Evolutionary conservation across 805 yeast genomes (phyloP).

Genomic region (Pichia membranifaciens): DNA sequence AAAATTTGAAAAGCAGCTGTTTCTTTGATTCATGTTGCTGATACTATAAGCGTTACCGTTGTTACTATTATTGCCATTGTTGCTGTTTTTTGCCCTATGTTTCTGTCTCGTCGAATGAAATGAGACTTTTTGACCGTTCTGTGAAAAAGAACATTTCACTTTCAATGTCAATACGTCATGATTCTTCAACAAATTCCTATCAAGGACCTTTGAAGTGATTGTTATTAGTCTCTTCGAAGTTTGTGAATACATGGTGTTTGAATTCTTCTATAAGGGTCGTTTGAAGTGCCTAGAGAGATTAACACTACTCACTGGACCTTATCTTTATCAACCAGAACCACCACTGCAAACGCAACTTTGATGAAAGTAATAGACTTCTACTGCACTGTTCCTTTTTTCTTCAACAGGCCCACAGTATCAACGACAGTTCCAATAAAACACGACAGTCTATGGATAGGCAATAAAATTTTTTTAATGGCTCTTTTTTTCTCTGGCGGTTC

Average conservation of each 20-base stretch:
- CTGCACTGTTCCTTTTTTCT: no score
- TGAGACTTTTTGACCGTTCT: constrained; percentile 3
- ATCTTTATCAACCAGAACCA: no score
- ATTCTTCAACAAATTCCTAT: background rate
- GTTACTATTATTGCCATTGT: background rate
- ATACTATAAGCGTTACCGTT: background rate
- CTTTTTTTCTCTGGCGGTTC: background rate
- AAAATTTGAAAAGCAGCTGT: constrained; percentile 1
- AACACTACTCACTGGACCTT: no score
- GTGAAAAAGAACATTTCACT: constrained; percentile 2
- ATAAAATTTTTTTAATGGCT: background rate
- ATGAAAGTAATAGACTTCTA: background rate
- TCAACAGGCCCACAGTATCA: no score
- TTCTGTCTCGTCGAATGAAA: constrained; percentile 10
- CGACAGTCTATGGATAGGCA: no score
- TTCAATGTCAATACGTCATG: background rate
- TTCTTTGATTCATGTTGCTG: background rate
- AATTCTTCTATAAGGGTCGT: background rate
- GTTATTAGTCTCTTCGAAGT: constrained; percentile 4
- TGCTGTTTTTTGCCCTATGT: constrained; percentile 10
- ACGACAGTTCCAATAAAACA: no score
- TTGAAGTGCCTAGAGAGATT: no score
- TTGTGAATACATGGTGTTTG: constrained; percentile 6
- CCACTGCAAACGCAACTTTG: no score
- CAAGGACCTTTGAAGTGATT: constrained; percentile 4